Conservation (phyloP, 129 eudicot genomes). For the Chrysanthemum seticuspe region DNA sequence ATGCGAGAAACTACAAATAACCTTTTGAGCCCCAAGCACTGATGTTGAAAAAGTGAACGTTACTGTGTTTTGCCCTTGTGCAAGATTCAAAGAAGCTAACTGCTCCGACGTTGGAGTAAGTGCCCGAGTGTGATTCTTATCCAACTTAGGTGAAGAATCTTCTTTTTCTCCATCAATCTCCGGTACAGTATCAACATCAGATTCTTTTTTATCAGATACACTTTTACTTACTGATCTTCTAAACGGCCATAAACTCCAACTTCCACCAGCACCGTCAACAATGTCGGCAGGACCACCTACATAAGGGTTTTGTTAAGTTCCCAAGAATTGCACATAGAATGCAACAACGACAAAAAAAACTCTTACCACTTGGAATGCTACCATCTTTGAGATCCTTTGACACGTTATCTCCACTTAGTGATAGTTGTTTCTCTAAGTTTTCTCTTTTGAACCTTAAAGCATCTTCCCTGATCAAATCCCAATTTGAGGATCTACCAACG, state of each 20-base stretch:
- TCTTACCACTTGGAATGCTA: slow-evolving; percentile 54
- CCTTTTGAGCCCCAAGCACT: slow-evolving; percentile 92
- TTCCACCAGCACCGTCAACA: slow-evolving; percentile 49
- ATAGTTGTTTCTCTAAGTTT: slow-evolving; percentile 18
- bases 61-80: slow-evolving; percentile 77
- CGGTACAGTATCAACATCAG: slow-evolving; percentile 25
- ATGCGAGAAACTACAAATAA: slow-evolving; percentile 20
- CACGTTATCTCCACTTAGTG: slow-evolving; percentile 22
- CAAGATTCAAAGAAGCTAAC: slow-evolving; percentile 73
- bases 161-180: slow-evolving; percentile 36
- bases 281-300: slow-evolving; percentile 39
- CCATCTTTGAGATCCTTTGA: slow-evolving; percentile 43
- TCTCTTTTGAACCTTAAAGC: slow-evolving; percentile 22
- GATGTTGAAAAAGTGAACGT: slow-evolving; percentile 81
- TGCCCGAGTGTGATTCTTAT: slow-evolving; percentile 44
- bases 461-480: slow-evolving; percentile 39
- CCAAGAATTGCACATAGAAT: neutral
- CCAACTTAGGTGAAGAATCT: slow-evolving; percentile 32
- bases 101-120: slow-evolving; percentile 84
- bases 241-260: slow-evolving; percentile 73
- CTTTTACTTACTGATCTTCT: slow-evolving; percentile 47
- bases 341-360: neutral
- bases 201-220: slow-evolving; percentile 27
- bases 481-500: slow-evolving; percentile 36
- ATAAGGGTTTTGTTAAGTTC: slow-evolving; percentile 15